phyloP scores from a whole-genome alignment of 1,139 yeast species.

The Geotrichum klebahnii region DNA sequence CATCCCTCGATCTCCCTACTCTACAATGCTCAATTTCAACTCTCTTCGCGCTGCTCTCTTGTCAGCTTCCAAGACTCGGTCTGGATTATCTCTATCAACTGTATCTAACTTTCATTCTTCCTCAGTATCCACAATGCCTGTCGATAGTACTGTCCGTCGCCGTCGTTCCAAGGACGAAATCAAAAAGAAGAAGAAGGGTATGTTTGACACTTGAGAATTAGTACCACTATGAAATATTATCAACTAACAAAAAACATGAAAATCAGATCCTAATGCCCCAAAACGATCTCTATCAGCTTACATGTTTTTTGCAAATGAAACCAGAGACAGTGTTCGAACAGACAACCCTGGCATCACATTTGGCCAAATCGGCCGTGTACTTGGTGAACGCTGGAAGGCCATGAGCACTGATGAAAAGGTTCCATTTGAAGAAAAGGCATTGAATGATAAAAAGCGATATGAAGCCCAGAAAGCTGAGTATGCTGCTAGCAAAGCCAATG shows the following conservation, averaged over 20 bases:
- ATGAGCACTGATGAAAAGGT: slow-evolving; percentile 71
- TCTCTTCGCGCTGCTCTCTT: not conserved
- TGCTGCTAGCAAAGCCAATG: slow-evolving; percentile 57
- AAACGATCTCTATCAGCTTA: slow-evolving; percentile 96
- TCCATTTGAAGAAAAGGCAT: slow-evolving; percentile 90
- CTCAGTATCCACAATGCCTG: slow-evolving; percentile 27
- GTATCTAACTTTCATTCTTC: slow-evolving; percentile 4
- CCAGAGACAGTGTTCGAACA: slow-evolving; percentile 89
- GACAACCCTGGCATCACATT: slow-evolving; percentile 92
- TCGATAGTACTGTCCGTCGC: slow-evolving; percentile 29
- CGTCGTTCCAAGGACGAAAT: slow-evolving; percentile 23
- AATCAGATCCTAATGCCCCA: slow-evolving; percentile 90
- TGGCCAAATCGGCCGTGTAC: slow-evolving; percentile 52
- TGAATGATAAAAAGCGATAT: slow-evolving; percentile 93
- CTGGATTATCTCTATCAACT: not conserved
- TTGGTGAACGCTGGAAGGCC: slow-evolving; percentile 97
- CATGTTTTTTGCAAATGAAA: slow-evolving; percentile 97
- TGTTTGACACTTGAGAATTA: not conserved
- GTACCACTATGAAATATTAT: not conserved
- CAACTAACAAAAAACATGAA: not conserved
- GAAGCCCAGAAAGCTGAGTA: slow-evolving; percentile 67
- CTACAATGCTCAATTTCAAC: not conserved
- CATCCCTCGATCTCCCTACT: no score
- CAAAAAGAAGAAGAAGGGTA: slow-evolving; percentile 29
- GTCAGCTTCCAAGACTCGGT: not conserved